Evolutionary conservation across 805 yeast genomes (phyloP).

Genomic region (Monosporozyma unispora): DNA sequence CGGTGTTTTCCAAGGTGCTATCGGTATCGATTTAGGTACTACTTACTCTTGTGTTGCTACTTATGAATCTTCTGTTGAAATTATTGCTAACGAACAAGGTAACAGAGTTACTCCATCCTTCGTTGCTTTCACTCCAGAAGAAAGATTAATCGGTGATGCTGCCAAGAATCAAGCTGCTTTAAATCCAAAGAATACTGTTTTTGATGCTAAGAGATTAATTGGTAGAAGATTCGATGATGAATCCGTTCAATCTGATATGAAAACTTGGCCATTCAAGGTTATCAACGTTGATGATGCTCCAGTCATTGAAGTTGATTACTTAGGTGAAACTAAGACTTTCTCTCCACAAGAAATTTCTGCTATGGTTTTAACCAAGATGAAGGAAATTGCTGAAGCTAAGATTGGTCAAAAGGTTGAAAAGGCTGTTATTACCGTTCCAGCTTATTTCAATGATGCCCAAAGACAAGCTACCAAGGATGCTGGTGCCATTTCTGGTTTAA

Average conservation of each 20-base stretch:
- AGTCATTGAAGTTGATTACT: constrained; percentile 69
- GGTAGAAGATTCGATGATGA: constrained; percentile 80
- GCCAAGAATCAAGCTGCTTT: constrained; percentile 97
- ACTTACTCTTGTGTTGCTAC: constrained; percentile 96
- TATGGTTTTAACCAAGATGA: constrained; percentile 86
- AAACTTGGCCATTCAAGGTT: constrained; percentile 82
- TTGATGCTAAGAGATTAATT: constrained; percentile 86
- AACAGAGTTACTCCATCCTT: constrained; percentile 96
- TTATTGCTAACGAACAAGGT: constrained; percentile 97
- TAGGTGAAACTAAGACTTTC: constrained; percentile 78
- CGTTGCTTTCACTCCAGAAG: constrained; percentile 88
- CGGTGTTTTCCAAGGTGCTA: constrained; percentile 99
- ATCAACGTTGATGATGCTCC: constrained; percentile 68
- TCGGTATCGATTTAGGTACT: constrained; percentile 95
- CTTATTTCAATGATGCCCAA: constrained; percentile 95
- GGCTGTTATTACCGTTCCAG: constrained; percentile 95
- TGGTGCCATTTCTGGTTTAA: constrained; percentile 91
- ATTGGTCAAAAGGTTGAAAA: constrained; percentile 75
- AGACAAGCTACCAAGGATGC: constrained; percentile 98
- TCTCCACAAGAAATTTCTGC: constrained; percentile 93
- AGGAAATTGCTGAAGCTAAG: constrained; percentile 82
- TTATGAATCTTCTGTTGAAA: constrained; percentile 88
- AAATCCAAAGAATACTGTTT: constrained; percentile 85
- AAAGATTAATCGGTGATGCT: constrained; percentile 92
- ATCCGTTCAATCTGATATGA: constrained; percentile 69